Evolutionary conservation across 306 rosid species (phyloP).

Genomic region (Mimosa pudica): DNA sequence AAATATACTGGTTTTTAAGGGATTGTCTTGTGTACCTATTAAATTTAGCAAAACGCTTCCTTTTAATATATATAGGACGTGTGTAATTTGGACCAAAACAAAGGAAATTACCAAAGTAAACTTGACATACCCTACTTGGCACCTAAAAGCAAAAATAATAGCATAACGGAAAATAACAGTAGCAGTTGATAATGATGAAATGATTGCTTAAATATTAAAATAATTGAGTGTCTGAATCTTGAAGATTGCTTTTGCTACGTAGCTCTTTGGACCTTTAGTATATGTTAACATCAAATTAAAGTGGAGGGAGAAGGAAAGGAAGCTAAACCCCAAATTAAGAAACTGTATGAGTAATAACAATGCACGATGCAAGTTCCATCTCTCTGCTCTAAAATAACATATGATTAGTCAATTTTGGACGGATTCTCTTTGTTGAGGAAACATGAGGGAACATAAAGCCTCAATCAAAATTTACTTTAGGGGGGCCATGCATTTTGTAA

Average conservation of each 20-base stretch:
- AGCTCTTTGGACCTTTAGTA: not conserved
- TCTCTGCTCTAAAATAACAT: not conserved
- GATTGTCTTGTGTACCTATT: too few relatives aligned
- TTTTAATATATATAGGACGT: too few relatives aligned
- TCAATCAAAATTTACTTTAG: slow-evolving; percentile 38
- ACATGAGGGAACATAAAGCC: slow-evolving; percentile 56
- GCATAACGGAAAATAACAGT: not conserved
- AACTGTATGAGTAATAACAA: not conserved
- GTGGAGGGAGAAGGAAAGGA: not conserved
- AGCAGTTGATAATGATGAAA: not conserved
- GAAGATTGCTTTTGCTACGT: not conserved
- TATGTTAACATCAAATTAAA: not conserved
- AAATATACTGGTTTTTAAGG: too few relatives aligned
- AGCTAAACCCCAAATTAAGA: not conserved
- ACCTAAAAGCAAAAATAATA: not conserved
- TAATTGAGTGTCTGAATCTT: not conserved
- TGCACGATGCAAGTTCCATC: slow-evolving; percentile 15
- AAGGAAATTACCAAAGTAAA: not conserved
- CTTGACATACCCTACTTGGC: not conserved
- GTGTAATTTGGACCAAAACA: not conserved
- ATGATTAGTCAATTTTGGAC: slow-evolving; percentile 46
- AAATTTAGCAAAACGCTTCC: too few relatives aligned
- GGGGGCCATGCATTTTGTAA: slow-evolving; percentile 44
- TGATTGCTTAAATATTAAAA: not conserved
- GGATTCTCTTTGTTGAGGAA: slow-evolving; percentile 58